Evolutionary conservation across 306 rosid species (phyloP).

Genomic region (Castanea crenata): DNA sequence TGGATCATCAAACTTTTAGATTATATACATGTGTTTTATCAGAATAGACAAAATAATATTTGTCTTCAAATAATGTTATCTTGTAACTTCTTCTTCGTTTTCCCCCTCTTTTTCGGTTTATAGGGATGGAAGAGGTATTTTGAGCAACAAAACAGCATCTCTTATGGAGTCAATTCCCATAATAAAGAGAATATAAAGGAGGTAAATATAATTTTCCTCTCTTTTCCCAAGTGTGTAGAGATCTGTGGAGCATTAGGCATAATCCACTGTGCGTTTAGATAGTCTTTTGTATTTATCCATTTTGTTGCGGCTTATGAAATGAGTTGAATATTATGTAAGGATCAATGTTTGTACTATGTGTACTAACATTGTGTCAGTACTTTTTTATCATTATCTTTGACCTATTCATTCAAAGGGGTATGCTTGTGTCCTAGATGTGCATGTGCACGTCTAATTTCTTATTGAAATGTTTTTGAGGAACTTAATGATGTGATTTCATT

Average conservation of each 20-base stretch:
- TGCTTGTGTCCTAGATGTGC: background rate
- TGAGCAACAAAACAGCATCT: slow-evolving; percentile 42
- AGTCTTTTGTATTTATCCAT: slow-evolving; percentile 5
- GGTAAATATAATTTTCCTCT: slow-evolving; percentile 44
- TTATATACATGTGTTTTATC: background rate
- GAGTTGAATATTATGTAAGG: background rate
- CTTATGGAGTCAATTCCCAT: slow-evolving; percentile 77
- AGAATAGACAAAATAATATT: background rate
- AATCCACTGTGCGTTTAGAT: background rate
- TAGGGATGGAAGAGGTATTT: slow-evolving; percentile 70
- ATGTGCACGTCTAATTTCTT: background rate
- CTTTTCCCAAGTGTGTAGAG: slow-evolving; percentile 5
- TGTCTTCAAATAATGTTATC: background rate
- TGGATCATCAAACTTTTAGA: too few relatives aligned
- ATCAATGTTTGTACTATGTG: background rate
- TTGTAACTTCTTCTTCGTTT: background rate
- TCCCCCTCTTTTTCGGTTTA: background rate
- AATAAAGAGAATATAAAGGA: slow-evolving; percentile 63
- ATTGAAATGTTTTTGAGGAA: background rate
- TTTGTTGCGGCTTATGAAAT: background rate
- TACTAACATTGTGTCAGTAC: background rate
- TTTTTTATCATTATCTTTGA: too few relatives aligned
- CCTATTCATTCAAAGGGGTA: too few relatives aligned
- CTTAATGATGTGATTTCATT: background rate
- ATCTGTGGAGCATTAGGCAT: background rate